Evolutionary conservation across 176 grass and related monocot species (phyloP).

Genomic region (Eragrostis nindensis): DNA sequence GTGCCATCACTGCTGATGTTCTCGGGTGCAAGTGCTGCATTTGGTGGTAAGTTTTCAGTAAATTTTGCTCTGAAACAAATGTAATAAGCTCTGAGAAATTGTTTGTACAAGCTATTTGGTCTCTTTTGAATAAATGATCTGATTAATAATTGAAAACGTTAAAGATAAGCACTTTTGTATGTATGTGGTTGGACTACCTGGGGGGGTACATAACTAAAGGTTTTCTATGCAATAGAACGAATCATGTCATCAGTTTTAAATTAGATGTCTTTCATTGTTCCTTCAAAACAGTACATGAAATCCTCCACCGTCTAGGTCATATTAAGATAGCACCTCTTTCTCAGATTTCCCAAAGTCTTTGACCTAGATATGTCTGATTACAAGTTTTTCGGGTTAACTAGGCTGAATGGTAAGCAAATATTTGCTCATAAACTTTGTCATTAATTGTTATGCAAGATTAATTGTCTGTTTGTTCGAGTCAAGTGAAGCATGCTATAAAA

Average conservation of each 20-base stretch:
- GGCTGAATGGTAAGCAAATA: neutral
- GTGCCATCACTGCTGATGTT: slow-evolving; percentile 74
- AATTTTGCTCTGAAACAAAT: neutral
- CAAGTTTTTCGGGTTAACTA: neutral
- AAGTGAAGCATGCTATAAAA: neutral
- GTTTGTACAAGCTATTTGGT: neutral
- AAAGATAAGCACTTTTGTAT: neutral
- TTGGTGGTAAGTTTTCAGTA: slow-evolving; percentile 69
- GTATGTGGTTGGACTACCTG: neutral
- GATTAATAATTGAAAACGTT: neutral
- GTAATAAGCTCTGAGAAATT: neutral
- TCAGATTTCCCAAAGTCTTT: neutral
- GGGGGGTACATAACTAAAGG: neutral
- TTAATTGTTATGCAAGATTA: neutral
- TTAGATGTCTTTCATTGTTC: neutral
- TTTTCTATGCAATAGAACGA: slow-evolving; percentile 15
- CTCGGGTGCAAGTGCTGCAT: slow-evolving; percentile 82
- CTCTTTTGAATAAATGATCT: neutral
- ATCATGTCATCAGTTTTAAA: neutral
- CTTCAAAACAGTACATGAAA: neutral
- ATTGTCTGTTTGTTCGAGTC: neutral
- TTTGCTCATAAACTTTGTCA: neutral
- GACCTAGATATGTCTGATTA: neutral
- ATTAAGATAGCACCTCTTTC: neutral
- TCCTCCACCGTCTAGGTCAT: neutral